Base-by-base conservation (phyloP, 352 stramenopile genomes). In the Albugo laibachii region DNA sequence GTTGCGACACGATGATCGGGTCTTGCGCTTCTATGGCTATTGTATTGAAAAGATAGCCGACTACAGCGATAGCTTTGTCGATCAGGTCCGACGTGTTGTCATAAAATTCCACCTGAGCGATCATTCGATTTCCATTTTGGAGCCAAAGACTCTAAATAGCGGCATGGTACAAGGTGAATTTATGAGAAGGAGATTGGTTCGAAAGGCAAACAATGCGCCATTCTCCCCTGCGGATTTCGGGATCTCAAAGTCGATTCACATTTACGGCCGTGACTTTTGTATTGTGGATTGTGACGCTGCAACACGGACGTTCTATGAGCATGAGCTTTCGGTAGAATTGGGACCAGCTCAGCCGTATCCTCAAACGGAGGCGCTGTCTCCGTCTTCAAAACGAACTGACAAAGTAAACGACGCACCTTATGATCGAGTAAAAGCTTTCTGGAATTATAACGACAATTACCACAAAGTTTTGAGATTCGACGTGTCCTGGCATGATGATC, bases 21-120 rank as follows among this genome's bases (percentile, higher is more conserved):
- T 96, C 36, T 62, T 96, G 36, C 78, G 84, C 15, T 95, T 94
- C 63, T 94, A 85, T 40, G 77, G 69, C 1, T 96, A 92, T 55
- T 94, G 92, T 41, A 49, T 77, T 27, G 78, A 92, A 52, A 58
- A 69, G 8, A 58, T 79, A 13, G 50, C 57, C 5, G 60, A 80
- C 31, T 56, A 59, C 43, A 49, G 61, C 35, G 42, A 47, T 43
- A 35, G 35, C 45, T 47, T 41, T 13, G 50, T 58, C 18, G 10
- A 56, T 8, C 57, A 56, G 11, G 56, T 80, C 14, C 66, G 75
- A 18, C 71, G 76, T 16, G 60, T 93, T 13, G 62, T 79, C 11
- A 37, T 94, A 13, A 80, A 77, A 51, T 93, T 80, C 59, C 83
- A 89, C 58, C 59, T 95, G 2, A 69, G 64, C 27, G 82, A 94